Evolutionary conservation across 768 basidiomycete species (phyloP), one percentile per base, ranked within the genome.

Genomic region (Glaciozyma martinii): DNA sequence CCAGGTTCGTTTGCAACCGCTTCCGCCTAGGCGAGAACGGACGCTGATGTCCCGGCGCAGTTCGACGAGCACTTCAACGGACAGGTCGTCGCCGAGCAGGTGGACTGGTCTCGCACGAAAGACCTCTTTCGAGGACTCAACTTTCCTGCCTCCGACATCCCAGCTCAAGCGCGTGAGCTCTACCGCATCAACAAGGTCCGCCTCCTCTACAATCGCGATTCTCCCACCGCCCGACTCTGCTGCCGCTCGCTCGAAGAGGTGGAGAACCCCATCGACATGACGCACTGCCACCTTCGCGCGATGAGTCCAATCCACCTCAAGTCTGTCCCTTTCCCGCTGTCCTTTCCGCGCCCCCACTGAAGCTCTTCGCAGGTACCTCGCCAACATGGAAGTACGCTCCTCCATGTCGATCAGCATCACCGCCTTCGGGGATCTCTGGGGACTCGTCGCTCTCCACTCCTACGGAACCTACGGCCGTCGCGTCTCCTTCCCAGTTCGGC

Each of bases 291-390:
- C 69, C 78, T 90, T 13, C 82, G 88, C n/a, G 87, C 88, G 0
- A 89, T 91, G 88, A 86, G 85, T 68, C 89, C 88, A 8, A 88
- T 91, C 56, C 88, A 90, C 72, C 76, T 88, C 65, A 84, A 88
- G 77, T 90, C 66, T 37, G 82, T 75, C 10, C 40, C 33, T 57
- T 18, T 46, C 23, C 29, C n/a, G n/a, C n/a, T 18, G 6, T 8
- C 29, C 47, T 16, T 7, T 9, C 32, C 55, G 40, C 16, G 46
- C 25, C n/a, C 40, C 30, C 6, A 25, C 16, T 66, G 18, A 25
- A 7, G 32, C 23, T n/a, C 27, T 5, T 23, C 27, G 3, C n/a
- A 58, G 59, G 85, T 86, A 88, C 77, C 79, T 88, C 46, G 83
- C 80, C 37, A 89, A 89, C 72, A 89, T 90, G 87, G 84, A 84